These are phyloP conservation scores for Cercospora sojina DNA, from an alignment of 2,329 filamentous ascomycete species.

Conservation along the genomic window DNA sequence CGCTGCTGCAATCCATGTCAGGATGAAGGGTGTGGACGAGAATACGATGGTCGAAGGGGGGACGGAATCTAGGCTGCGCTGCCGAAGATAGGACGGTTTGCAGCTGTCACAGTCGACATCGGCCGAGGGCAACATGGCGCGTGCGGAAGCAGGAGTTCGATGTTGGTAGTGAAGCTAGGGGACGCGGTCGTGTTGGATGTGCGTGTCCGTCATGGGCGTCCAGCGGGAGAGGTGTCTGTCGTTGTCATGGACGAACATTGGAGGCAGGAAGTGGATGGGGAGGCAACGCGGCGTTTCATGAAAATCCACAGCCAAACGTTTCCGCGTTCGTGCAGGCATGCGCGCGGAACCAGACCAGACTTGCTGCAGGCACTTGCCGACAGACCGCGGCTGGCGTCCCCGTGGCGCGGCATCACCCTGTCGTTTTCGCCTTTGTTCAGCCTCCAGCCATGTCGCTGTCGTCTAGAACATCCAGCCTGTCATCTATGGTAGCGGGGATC, in stretches of 20 bases:
- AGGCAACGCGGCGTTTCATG: slow-evolving; percentile 1
- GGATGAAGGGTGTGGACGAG: slow-evolving; percentile 66
- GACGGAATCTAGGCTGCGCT: slow-evolving; percentile 44
- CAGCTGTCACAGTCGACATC: slow-evolving; percentile 59
- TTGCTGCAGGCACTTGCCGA: slow-evolving; percentile 2
- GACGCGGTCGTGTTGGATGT: background rate
- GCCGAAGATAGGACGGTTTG: slow-evolving; percentile 52
- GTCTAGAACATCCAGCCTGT: background rate
- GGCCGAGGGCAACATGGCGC: slow-evolving; percentile 37
- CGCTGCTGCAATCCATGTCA: slow-evolving; percentile 66
- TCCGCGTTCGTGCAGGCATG: background rate
- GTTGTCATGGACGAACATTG: background rate
- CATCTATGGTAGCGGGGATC: background rate
- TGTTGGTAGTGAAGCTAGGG: slow-evolving; percentile 5
- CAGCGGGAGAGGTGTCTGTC: background rate
- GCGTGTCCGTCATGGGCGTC: background rate
- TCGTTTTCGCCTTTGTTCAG: background rate
- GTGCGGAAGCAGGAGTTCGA: slow-evolving; percentile 4
- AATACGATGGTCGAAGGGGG: slow-evolving; percentile 56
- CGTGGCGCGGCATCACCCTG: background rate
- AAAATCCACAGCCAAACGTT: background rate
- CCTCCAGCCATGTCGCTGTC: background rate
- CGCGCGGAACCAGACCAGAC: background rate
- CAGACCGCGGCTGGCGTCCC: background rate
- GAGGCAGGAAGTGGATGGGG: background rate